These are phyloP conservation scores for Cicer cuneatum DNA, from an alignment of 306 rosid species.

Conservation along the genomic window DNA sequence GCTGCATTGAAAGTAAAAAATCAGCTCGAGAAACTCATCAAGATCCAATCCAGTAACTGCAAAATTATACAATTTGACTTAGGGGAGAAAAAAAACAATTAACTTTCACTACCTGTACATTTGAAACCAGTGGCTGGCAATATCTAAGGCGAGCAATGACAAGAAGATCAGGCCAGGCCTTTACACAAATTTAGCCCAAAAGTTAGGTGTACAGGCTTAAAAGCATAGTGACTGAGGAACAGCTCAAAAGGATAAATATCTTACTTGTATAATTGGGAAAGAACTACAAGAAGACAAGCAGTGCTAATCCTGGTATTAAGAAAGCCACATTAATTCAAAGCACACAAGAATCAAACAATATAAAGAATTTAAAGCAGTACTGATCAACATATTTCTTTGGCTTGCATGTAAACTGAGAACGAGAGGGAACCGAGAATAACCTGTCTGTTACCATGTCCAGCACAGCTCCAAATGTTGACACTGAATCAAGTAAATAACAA, in stretches of 20 bases:
- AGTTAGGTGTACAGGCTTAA: slow-evolving; percentile 48
- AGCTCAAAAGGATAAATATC: slow-evolving; percentile 30
- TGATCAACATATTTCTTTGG: slow-evolving; percentile 30
- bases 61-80: slow-evolving; percentile 12
- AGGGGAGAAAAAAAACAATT: slow-evolving; percentile 7
- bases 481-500: slow-evolving; percentile 59
- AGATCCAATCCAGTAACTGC: slow-evolving; percentile 27
- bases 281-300: slow-evolving; percentile 90
- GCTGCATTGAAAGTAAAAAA: slow-evolving; percentile 59
- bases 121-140: slow-evolving; percentile 98
- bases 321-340: slow-evolving; percentile 47
- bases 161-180: slow-evolving; percentile 89
- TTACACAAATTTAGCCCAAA: slow-evolving; percentile 50
- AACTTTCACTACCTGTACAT: slow-evolving; percentile 79
- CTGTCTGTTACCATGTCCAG: slow-evolving; percentile 99
- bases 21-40: slow-evolving; percentile 32
- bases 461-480: slow-evolving; percentile 98
- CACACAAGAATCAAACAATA: slow-evolving; percentile 36
- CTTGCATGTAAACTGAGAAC: slow-evolving; percentile 8
- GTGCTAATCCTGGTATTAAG: slow-evolving; percentile 86
- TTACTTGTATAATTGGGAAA: slow-evolving; percentile 90
- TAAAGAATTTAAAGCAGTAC: slow-evolving; percentile 32
- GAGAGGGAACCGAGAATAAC: slow-evolving; percentile 49
- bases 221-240: slow-evolving; percentile 35
- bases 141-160: slow-evolving; percentile 92